Evolutionary conservation across 2,329 filamentous ascomycete genomes (phyloP), one percentile per base, ranked within the genome.

Genomic region (Hortaea sp.): DNA sequence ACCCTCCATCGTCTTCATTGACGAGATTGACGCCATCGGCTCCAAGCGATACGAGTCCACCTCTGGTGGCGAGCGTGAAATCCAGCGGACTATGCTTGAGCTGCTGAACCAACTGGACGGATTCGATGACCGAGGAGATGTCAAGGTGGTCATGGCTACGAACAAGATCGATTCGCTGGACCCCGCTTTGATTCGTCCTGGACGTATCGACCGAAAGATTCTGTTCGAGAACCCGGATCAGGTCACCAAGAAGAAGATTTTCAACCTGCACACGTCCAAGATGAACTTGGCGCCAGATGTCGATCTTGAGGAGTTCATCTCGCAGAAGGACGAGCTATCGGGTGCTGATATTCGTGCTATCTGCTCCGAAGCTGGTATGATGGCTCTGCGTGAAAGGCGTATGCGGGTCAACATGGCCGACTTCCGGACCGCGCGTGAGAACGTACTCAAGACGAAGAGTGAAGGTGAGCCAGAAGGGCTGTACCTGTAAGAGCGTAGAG

Each of bases 341-440:
- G 92, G 92, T 68, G 92, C 92, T 32, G 92, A 98, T 69, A 97
- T 98, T 76, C 94, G 97, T 71, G 92, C 92, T 41, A 98, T 98
- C 61, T 98, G 92, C 71, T 95, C 89, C 29, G 92, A 98, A 66
- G 90, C 92, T 39, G 92, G 92, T 68, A 73, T 98, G 63, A 81
- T 97, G 79, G 92, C 92, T 13, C 74, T 98, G 53, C 81, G 92
- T 57, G 92, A 98, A 73, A 79, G 92, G 54, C 82, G 92, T 63
- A 98, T 98, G 92, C 82, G 90, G 46, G 92, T 98, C 48, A 90
- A 97, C 69, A 98, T 98, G 92, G 87, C 89, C 6, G 92, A 98
- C 69, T 98, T 98, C 76, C 77, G 92, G 46, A 77, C 88, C 47
- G 92, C 92, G 27, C 79, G 90, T 59, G 92, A 98, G 71, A 82